Base-by-base conservation (phyloP, 495 filamentous ascomycete genomes). In the Penicillium diatomitis region DNA sequence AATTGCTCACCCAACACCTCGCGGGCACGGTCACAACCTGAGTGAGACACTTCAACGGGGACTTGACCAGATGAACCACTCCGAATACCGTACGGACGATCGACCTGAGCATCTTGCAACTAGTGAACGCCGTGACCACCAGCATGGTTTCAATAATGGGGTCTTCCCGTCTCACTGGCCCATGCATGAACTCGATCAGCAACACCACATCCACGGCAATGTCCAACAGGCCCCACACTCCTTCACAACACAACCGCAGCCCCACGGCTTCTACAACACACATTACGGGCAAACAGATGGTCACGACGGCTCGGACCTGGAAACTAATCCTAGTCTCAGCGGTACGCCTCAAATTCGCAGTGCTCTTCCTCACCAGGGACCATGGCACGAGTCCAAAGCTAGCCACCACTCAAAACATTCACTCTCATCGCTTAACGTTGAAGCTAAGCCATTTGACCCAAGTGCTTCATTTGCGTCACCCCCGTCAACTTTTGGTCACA, bases 401-500 rank as follows among this genome's bases (percentile, higher is more conserved):
- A 74, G 71, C 48, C 48, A 51, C 32, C 62, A 62, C 32, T 74
- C 69, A 9, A 49, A 49, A 41, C n/a, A 72, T 59, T 48, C 56
- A 50, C 3, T 79, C 12, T 90, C 88, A 0, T 87, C 81, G 49
- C 71, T 96, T 41, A 96, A 98, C 53, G 87, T 90, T 36, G 82
- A 81, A 47, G 91, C 92, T 0, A 84, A 86, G 43, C 88, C 90
- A 56, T 96, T 96, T 64, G 87, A 92, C 49, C 87, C 87, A 4
- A 70, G 67, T 11, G 81, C 66, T 46, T 63, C 77, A 2, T 86
- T 86, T 61, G 73, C 71, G 35, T 78, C 87, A 2, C 71, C 73
- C n/a, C 70, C 75, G 37, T 70, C 75, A 33, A 57, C 73, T 6
- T 86, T 84, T 49, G 70, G 71, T 35, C 68, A 69, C 42, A 78